Evolutionary conservation across 75 land plant genomes (phyloP), one percentile per base, ranked within the genome.

Genomic region (Cupressus sempervirens): DNA sequence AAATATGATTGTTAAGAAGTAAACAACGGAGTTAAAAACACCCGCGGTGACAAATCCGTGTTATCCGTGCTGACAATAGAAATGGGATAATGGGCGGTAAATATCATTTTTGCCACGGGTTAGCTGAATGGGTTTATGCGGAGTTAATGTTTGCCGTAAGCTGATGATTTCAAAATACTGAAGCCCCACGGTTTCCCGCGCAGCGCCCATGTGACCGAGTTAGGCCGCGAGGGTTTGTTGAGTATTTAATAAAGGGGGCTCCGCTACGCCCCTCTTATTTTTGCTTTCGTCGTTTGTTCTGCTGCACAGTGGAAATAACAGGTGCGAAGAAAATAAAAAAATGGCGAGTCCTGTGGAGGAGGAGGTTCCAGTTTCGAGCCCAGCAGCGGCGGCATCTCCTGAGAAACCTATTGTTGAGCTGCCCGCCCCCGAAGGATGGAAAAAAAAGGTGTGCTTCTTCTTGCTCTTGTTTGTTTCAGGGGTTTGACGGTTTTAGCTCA

Each of bases 361-460:
- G 46, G 81, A 79, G 81, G 81, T 79, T 12, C 81, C 45, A 50
- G 81, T 23, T 79, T 79, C 81, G 15, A 79, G 81, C 15, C 81
- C 81, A 30, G 81, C 13, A 4, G 48, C 26, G 48, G 50, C 12
- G 5, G 81, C 14, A 3, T 41, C 81, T 45, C 48, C 50, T 4
- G 81, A 79, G 23, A 45, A 26, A n/a, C n/a, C 45, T n/a, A 48
- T 45, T n/a, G 50, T 45, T 18, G 81, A 79, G 48, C 81, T 79
- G 13, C 81, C 81, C 11, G 81, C 81, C 0, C 81, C 81, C 4
- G 81, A 79, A 11, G 81, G 81, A 45, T 79, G 81, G 81, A 26
- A 2, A 29, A 79, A 79, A 45, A 79, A 79, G 81, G 81, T 79
- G 74, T 15, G 26, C 81, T 45, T 13, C 23, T 20, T 43, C 30